A percentile compares a stretch with the other conserved stretches of the same genome.
Conservation (phyloP, 148 eudicot genomes). For the Heliosperma pusillum region DNA sequence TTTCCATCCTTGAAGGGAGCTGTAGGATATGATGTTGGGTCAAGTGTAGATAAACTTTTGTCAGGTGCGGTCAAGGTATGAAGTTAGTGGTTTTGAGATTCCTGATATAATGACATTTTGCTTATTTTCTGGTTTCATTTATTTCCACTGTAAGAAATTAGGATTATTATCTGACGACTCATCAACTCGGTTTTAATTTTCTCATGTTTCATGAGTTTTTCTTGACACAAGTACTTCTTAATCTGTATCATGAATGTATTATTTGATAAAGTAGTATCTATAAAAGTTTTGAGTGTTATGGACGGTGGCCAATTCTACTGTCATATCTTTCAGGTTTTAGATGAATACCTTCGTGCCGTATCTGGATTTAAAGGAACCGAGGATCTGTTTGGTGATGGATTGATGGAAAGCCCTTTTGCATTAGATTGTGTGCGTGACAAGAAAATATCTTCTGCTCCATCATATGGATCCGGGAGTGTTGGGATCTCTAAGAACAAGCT, state of each 20-base stretch:
- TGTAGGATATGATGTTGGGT: constrained; percentile 38
- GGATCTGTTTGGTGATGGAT: constrained; percentile 70
- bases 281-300: constrained; percentile 2
- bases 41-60: constrained; percentile 56
- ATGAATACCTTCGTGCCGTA: constrained; percentile 97
- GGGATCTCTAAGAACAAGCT: constrained; percentile 31
- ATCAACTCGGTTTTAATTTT: neutral
- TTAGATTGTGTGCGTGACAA: constrained; percentile 69
- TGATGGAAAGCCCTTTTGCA: constrained; percentile 68
- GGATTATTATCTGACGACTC: neutral
- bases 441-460: constrained; percentile 94
- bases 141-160: neutral
- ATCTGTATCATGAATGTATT: neutral
- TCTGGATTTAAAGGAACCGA: constrained; percentile 98
- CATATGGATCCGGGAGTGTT: constrained; percentile 42
- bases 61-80: constrained; percentile 79
- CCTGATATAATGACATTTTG: neutral
- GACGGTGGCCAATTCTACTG: neutral
- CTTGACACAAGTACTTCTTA: neutral
- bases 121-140: neutral
- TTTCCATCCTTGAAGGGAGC: constrained; percentile 39
- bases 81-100: constrained; percentile 6
- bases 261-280: constrained; percentile 1
- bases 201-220: neutral
- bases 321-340: constrained; percentile 55